phyloP scores from a whole-genome alignment of 1,284 basidiomycete genomes.

The Cryptococcus sp. region DNA sequence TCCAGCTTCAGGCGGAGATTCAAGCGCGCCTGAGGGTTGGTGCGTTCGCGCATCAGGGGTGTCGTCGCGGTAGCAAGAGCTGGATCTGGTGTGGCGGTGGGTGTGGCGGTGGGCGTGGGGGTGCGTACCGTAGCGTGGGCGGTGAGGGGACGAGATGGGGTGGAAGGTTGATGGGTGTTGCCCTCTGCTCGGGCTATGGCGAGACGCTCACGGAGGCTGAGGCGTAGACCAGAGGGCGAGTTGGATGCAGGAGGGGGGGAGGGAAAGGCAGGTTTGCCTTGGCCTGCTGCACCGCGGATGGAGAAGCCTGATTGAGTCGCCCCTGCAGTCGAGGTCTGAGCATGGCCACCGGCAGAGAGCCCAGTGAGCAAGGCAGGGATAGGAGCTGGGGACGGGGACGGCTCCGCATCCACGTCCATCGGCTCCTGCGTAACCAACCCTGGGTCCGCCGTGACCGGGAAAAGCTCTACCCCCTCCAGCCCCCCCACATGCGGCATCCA shows the following conservation, averaged over 20 bases:
- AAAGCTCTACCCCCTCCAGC: neutral
- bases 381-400: too few species aligned
- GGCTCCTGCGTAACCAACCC: neutral
- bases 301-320: too few species aligned
- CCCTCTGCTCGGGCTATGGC: too few species aligned
- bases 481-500: neutral
- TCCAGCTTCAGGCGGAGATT: conserved; percentile 27
- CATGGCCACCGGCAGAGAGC: too few species aligned
- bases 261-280: conserved; percentile 4
- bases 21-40: conserved; percentile 23
- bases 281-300: conserved; percentile 6
- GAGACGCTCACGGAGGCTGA: too few species aligned
- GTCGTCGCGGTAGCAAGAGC: neutral
- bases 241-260: too few species aligned
- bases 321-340: too few species aligned
- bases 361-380: too few species aligned
- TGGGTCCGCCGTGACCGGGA: neutral
- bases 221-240: too few species aligned
- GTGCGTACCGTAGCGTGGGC: neutral
- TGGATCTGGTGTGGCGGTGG: conserved; percentile 6
- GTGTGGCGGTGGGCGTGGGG: conserved; percentile 1
- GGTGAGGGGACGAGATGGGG: too few species aligned
- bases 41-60: conserved; percentile 1
- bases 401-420: too few species aligned
- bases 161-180: too few species aligned